Evolutionary conservation across 2,329 filamentous ascomycete species (phyloP).

Genomic region (Colletotrichum caudatum): DNA sequence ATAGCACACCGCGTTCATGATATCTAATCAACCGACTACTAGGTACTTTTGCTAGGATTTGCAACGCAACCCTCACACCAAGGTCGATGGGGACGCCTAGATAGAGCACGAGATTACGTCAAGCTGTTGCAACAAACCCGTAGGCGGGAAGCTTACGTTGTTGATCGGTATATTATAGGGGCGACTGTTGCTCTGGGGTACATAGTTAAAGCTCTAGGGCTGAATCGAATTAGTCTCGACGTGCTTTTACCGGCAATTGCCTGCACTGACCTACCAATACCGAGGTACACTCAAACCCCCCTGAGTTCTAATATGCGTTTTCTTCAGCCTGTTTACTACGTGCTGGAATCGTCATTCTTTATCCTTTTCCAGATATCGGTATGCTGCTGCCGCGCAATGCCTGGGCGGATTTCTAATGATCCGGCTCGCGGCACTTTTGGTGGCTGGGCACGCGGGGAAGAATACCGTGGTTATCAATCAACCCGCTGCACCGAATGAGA

Average conservation of each 20-base stretch:
- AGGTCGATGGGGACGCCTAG: conserved; percentile 17
- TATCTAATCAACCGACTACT: neutral
- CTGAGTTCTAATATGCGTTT: neutral
- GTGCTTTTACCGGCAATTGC: neutral
- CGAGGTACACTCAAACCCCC: neutral
- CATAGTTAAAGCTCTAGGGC: neutral
- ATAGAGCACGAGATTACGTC: neutral
- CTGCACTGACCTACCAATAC: neutral
- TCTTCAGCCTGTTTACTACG: too few species aligned
- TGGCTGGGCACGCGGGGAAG: conserved; percentile 19
- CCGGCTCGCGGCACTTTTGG: conserved; percentile 27
- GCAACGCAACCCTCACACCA: too few species aligned
- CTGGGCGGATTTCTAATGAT: neutral
- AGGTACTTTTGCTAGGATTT: neutral
- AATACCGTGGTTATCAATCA: conserved; percentile 4
- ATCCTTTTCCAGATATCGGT: neutral
- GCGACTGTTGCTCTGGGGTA: conserved; percentile 24
- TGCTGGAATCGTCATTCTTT: neutral
- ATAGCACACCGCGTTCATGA: neutral
- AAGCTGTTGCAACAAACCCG: conserved; percentile 11
- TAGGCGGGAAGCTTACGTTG: conserved; percentile 23
- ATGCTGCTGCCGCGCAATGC: neutral
- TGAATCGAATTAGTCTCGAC: neutral
- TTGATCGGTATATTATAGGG: conserved; percentile 20
- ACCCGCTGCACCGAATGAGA: neutral